Evolutionary conservation across 768 basidiomycete species (phyloP), one percentile per base, ranked within the genome.

Genomic region (Cystobasidium onofrii): DNA sequence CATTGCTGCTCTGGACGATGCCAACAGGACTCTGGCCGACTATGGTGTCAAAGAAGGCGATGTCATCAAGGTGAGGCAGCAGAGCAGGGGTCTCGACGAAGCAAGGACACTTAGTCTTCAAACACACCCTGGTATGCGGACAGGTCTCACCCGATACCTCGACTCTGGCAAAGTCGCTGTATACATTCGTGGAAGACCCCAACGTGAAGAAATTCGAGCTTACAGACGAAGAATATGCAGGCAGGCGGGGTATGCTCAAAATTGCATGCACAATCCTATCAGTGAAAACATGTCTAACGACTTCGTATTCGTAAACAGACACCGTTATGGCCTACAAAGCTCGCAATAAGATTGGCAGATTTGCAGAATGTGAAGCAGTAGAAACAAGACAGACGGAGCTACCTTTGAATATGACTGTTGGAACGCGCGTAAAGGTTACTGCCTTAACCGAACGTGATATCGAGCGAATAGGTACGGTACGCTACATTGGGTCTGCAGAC

Each of bases 161-260:
- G 95, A 78, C 92, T 93, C 1, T 84, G 89, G 0, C 23, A 18
- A 39, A 88, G 88, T 29, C 85, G 78, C 27, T 76, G 90, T 66
- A 90, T 89, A 0, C 93, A 92, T 1, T 91, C 92, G 79, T 85
- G 91, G 64, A 86, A 55, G 55, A 71, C 0, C 88, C 88, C 0
- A 87, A 89, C 82, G 91, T 95, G 0, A 88, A 95, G 33, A 96
- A 96, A 80, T 97, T 92, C 77, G 94, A 96, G 83, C 81, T 97
- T 60, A 88, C 87, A 12, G 85, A 87, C 2, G 87, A 86, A 1
- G 90, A 88, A 73, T 97, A 97, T 78, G 90, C 87, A 29, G 82
- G 86, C 78, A 83, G 93, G 18, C 41, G 46, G 7, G 65, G 65
- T 67, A 43, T 31, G 65, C 6, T 39, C 15, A 39, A 15, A 15